Evolutionary conservation across 768 basidiomycete genomes (phyloP), one percentile per base, ranked within the genome.

Genomic region (Agaricus sinodeliciosus): DNA sequence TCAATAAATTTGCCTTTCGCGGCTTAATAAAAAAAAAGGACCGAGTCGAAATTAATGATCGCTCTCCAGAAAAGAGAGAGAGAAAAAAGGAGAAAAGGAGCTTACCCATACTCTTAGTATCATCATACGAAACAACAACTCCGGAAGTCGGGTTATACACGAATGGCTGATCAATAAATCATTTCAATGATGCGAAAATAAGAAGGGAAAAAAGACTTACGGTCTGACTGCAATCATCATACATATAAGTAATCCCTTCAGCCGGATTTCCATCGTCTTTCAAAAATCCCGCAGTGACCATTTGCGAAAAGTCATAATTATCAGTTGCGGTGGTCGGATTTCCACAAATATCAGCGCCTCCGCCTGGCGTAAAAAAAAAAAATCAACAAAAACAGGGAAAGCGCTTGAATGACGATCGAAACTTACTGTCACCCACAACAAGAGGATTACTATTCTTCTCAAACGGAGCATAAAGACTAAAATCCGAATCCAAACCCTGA

Each of bases 191-290:
- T 22, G 36, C 26, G 6, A 43, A 12, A 41, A 35, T n/a, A 26
- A 46, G 16, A n/a, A 60, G 37, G 37, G 37, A 39, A 12, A 16
- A 16, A 25, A 5, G 2, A 68, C 81, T 28, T 56, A 90, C 88
- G 47, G 88, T 90, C 65, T 88, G 79, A 56, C 79, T 84, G 71
- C 88, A 90, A 2, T 70, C 62, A 57, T 90, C 86, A 57, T 69
- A 87, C 3, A 67, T 55, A 62, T 82, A 80, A n/a, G 70, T 65
- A 44, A 85, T 81, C 4, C 78, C 79, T 0, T 62, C 54, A 8
- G 77, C 76, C 13, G 75, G 65, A 7, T 67, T 65, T 4, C 84
- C 74, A 54, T 75, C 63, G 1, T 65, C 44, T 35, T 62, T 72
- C 53, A 89, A 67, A 70, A 79, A 85, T 6, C 82, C 80, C 1